Evolutionary conservation across 2,329 filamentous ascomycete species (phyloP).

Genomic region (Epichloe typhina): DNA sequence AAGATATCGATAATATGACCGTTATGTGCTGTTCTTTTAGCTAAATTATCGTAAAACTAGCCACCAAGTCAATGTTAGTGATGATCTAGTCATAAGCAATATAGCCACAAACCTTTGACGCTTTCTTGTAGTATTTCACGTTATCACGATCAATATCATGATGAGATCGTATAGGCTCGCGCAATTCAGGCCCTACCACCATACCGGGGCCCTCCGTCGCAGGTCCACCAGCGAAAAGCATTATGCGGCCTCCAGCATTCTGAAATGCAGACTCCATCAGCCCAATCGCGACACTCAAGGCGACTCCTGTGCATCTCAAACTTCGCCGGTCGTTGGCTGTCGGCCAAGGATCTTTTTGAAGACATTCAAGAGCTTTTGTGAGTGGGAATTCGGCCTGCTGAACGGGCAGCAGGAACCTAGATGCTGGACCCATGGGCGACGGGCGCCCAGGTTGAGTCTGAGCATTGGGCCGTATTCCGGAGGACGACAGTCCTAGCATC

Average conservation of each 20-base stretch:
- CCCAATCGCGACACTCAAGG: conserved; percentile 88
- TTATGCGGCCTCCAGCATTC: conserved; percentile 87
- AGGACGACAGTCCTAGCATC: conserved; percentile 76
- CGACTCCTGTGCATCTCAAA: conserved; percentile 86
- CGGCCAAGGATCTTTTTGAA: conserved; percentile 95
- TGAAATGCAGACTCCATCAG: conserved; percentile 90
- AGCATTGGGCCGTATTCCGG: conserved; percentile 61
- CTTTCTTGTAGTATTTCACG: conserved; percentile 99
- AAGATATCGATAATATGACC: conserved; percentile 97
- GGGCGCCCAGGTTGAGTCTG: conserved; percentile 63
- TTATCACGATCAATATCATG: conserved; percentile 98
- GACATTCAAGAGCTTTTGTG: conserved; percentile 85
- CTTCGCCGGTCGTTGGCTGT: conserved; percentile 86
- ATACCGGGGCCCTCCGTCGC: conserved; percentile 93
- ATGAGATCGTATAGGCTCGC: conserved; percentile 93
- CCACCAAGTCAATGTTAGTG: not conserved
- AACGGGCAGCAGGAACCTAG: conserved; percentile 85
- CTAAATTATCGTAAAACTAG: conserved; percentile 86
- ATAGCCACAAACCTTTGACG: conserved; percentile 56
- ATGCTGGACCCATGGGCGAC: conserved; percentile 64
- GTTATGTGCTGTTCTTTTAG: conserved; percentile 90
- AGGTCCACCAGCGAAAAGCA: conserved; percentile 91
- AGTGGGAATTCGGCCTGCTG: conserved; percentile 95
- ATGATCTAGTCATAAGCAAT: not conserved
- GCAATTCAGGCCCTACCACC: conserved; percentile 89